A percentile compares a stretch with the other conserved stretches of the same genome.
Evolutionary conservation across 2,329 filamentous ascomycete genomes (phyloP).

Genomic region (Alternaria tenuissima): DNA sequence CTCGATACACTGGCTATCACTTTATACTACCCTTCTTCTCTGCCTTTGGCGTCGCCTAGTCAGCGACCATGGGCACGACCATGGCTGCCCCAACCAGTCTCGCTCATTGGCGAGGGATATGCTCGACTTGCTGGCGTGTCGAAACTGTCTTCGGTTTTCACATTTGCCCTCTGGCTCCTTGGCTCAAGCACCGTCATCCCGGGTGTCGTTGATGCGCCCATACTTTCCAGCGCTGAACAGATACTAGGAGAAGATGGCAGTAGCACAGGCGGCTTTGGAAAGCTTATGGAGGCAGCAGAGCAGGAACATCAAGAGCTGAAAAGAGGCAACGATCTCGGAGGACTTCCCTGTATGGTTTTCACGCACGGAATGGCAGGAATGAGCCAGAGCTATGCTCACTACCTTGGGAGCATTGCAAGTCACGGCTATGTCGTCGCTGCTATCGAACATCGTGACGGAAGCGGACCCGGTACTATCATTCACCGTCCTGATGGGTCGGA

Average conservation of each 20-base stretch:
- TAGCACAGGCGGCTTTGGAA: slow-evolving; percentile 23
- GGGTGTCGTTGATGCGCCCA: slow-evolving; percentile 54
- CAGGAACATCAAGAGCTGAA: slow-evolving; percentile 35
- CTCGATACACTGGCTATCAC: slow-evolving; percentile 57
- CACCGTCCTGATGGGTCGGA: slow-evolving; percentile 45
- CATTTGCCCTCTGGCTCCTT: slow-evolving; percentile 53
- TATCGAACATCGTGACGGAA: slow-evolving; percentile 59
- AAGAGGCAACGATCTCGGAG: slow-evolving; percentile 35
- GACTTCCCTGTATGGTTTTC: slow-evolving; percentile 56
- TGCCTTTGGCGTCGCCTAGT: slow-evolving; percentile 26
- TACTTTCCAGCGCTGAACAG: slow-evolving; percentile 40
- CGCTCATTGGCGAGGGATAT: slow-evolving; percentile 55
- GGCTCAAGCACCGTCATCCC: slow-evolving; percentile 54
- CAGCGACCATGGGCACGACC: slow-evolving; percentile 49
- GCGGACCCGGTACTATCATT: slow-evolving; percentile 55
- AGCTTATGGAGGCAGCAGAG: slow-evolving; percentile 27
- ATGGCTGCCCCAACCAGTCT: slow-evolving; percentile 57
- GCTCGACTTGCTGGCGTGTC: slow-evolving; percentile 53
- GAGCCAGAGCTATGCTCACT: slow-evolving; percentile 57
- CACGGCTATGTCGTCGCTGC: slow-evolving; percentile 57
- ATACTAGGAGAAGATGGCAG: slow-evolving; percentile 32
- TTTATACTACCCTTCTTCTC: slow-evolving; percentile 55
- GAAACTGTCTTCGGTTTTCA: slow-evolving; percentile 47
- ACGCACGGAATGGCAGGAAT: slow-evolving; percentile 58
- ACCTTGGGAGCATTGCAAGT: slow-evolving; percentile 56